phyloP scores from a whole-genome alignment of 1,284 basidiomycete genomes.

The Marasmius sp. region DNA sequence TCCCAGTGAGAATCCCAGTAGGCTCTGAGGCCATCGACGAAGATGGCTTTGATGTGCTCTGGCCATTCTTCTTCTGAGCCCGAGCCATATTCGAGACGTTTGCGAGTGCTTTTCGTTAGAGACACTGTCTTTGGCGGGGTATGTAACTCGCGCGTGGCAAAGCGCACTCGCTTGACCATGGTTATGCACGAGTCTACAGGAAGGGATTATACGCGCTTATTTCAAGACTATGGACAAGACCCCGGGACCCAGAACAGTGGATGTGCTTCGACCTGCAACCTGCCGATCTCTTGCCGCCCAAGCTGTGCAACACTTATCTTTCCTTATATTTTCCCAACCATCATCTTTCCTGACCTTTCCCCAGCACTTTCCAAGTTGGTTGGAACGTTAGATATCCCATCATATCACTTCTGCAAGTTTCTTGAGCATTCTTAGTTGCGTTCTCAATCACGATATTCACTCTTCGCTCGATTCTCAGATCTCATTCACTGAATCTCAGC shows the following conservation, averaged over 20 bases:
- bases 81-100: constrained; percentile 78
- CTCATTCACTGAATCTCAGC: too few relatives aligned
- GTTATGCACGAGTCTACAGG: constrained; percentile 5
- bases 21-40: constrained; percentile 73
- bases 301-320: too few relatives aligned
- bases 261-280: not conserved
- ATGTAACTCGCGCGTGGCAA: constrained; percentile 26
- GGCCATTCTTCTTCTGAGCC: constrained; percentile 73
- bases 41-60: constrained; percentile 68
- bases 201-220: too few relatives aligned
- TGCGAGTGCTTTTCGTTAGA: constrained; percentile 43
- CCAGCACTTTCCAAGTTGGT: too few relatives aligned
- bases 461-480: too few relatives aligned
- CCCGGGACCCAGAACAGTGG: not conserved
- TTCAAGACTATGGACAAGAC: not conserved
- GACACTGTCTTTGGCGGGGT: constrained; percentile 25
- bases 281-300: too few relatives aligned
- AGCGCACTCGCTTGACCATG: constrained; percentile 1
- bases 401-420: too few relatives aligned
- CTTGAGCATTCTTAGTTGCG: too few relatives aligned
- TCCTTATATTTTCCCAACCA: too few relatives aligned
- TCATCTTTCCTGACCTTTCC: too few relatives aligned
- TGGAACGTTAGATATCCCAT: too few relatives aligned
- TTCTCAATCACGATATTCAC: too few relatives aligned
- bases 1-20: constrained; percentile 81